These are phyloP conservation scores for Apiospora saccharicola DNA, from an alignment of 2,329 filamentous ascomycete genomes.

Conservation along the genomic window DNA sequence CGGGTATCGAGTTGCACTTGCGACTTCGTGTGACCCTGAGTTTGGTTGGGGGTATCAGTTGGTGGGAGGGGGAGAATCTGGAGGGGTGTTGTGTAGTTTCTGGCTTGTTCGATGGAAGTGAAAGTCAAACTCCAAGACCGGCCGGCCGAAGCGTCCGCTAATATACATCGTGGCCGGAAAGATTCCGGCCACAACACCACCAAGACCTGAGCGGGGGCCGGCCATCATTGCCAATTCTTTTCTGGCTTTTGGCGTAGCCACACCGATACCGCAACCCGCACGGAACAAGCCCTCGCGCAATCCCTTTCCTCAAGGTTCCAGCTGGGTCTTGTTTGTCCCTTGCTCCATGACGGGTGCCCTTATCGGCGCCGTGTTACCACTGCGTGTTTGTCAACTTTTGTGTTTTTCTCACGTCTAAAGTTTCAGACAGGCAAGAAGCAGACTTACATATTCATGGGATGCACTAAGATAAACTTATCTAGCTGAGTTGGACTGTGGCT, in stretches of 20 bases:
- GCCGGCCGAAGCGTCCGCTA: slow-evolving; percentile 28
- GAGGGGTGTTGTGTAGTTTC: slow-evolving; percentile 15
- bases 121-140: slow-evolving; percentile 21
- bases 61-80: neutral
- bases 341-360: neutral
- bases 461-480: neutral
- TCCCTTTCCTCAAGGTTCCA: neutral
- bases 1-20: neutral
- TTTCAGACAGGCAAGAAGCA: neutral
- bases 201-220: neutral
- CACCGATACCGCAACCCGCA: slow-evolving; percentile 3
- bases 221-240: neutral
- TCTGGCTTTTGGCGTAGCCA: slow-evolving; percentile 1
- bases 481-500: neutral
- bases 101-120: slow-evolving; percentile 19
- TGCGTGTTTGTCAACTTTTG: neutral
- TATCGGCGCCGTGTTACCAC: slow-evolving; percentile 3
- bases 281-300: neutral
- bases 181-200: slow-evolving; percentile 40
- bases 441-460: neutral
- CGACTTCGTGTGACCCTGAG: neutral
- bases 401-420: neutral
- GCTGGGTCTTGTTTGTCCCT: neutral
- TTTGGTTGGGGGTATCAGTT: neutral
- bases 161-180: slow-evolving; percentile 46